Evolutionary conservation across 1,284 basidiomycete genomes (phyloP).

Genomic region (Athelia psychrophila): DNA sequence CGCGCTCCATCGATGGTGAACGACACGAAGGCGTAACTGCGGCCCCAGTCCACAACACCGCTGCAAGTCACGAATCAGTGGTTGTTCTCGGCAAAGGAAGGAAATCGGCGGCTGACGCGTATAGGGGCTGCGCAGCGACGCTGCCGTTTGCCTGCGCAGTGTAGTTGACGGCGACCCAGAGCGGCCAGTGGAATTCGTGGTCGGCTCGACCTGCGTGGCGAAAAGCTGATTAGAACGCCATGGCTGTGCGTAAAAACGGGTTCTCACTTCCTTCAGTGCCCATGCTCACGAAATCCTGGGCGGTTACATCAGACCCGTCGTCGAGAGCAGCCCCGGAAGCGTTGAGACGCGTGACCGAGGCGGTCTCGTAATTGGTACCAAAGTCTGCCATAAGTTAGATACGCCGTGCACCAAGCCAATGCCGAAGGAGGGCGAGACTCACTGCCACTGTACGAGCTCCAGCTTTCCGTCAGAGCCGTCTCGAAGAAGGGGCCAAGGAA

Average conservation of each 20-base stretch:
- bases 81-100: too few species aligned
- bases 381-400: background rate
- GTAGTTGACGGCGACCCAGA: background rate
- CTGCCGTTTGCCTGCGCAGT: background rate
- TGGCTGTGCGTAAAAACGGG: background rate
- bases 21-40: background rate
- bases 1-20: background rate
- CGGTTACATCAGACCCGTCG: background rate
- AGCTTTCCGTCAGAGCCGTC: too few species aligned
- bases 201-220: too few species aligned
- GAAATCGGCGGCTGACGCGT: background rate
- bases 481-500: too few species aligned
- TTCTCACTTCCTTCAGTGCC: background rate
- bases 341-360: background rate
- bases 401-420: background rate
- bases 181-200: background rate
- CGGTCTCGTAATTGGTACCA: slow-evolving; percentile 1
- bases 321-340: background rate
- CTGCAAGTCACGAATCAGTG: too few species aligned
- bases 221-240: background rate
- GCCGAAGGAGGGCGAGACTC: background rate
- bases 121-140: background rate
- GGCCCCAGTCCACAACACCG: background rate
- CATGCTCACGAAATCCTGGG: background rate
- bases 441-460: background rate